phyloP scores from a whole-genome alignment of 2,329 filamentous ascomycete genomes.

The Ustulina deusta region DNA sequence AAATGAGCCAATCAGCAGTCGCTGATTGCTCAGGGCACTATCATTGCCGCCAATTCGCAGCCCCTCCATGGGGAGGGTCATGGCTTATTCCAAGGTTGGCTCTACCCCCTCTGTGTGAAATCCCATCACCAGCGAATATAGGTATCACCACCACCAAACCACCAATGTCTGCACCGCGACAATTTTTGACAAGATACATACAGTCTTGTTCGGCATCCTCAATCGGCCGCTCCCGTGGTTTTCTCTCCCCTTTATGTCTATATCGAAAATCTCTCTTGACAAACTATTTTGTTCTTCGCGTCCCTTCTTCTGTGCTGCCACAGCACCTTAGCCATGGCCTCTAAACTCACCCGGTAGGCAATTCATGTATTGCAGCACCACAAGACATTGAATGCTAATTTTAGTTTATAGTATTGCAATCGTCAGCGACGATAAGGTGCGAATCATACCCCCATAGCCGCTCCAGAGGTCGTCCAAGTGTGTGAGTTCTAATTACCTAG shows the following conservation, averaged over 20 bases:
- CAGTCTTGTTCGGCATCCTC: constrained; percentile 3
- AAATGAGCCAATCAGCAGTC: constrained; percentile 34
- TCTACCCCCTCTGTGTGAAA: constrained; percentile 40
- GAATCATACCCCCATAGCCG: too few relatives aligned
- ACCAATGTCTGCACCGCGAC: constrained; percentile 14
- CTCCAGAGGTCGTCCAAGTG: too few relatives aligned
- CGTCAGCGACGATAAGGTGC: constrained; percentile 97
- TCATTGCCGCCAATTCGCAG: constrained; percentile 31
- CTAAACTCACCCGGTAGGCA: constrained; percentile 92
- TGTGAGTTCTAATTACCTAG: too few relatives aligned
- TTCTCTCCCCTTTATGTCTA: background rate
- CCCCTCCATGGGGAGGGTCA: constrained; percentile 21
- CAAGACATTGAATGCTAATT: constrained; percentile 33
- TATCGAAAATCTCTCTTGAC: background rate
- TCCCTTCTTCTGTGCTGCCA: constrained; percentile 8
- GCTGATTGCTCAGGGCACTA: constrained; percentile 34
- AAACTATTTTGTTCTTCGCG: constrained; percentile 24
- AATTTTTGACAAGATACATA: constrained; percentile 9
- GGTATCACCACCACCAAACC: constrained; percentile 7
- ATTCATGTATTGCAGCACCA: constrained; percentile 13
- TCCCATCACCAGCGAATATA: constrained; percentile 19
- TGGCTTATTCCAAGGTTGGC: constrained; percentile 33
- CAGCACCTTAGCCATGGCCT: constrained; percentile 71
- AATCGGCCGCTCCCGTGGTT: background rate
- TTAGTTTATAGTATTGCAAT: constrained; percentile 84